Evolutionary conservation across 2,329 filamentous ascomycete species (phyloP).

Genomic region (Penicillium expansum): DNA sequence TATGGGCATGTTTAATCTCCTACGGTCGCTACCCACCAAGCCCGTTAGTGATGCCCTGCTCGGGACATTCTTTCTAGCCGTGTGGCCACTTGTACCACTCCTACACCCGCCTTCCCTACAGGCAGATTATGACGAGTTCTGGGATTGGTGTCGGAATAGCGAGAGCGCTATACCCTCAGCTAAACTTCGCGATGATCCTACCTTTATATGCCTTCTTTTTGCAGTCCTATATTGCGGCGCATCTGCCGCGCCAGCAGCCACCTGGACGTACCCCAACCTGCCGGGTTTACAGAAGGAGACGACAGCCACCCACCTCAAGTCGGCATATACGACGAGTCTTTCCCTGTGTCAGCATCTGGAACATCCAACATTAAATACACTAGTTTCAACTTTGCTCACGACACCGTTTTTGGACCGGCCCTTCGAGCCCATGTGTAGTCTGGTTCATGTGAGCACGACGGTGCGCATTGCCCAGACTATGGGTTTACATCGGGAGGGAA

Average conservation of each 20-base stretch:
- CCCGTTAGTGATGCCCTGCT: neutral
- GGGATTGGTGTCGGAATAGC: constrained; percentile 5
- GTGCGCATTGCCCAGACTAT: neutral
- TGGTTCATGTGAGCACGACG: neutral
- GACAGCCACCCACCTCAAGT: neutral
- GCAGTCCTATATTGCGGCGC: neutral
- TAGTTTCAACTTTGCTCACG: neutral
- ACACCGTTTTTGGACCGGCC: neutral
- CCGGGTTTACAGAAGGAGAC: neutral
- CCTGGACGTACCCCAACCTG: neutral
- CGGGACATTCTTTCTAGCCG: neutral
- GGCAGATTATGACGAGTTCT: constrained; percentile 10
- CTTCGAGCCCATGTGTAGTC: neutral
- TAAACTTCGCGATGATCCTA: constrained; percentile 9
- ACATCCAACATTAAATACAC: neutral
- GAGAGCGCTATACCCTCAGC: neutral
- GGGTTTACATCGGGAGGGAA: neutral
- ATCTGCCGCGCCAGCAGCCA: neutral
- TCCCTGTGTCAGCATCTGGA: neutral
- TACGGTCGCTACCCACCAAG: neutral
- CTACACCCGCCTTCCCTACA: constrained; percentile 5
- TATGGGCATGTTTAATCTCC: neutral
- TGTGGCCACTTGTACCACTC: constrained; percentile 4
- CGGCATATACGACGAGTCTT: neutral
- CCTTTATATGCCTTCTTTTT: neutral